These are phyloP conservation scores for Fusarium irregulare DNA, from an alignment of 2,329 filamentous ascomycete genomes.

Conservation along the genomic window DNA sequence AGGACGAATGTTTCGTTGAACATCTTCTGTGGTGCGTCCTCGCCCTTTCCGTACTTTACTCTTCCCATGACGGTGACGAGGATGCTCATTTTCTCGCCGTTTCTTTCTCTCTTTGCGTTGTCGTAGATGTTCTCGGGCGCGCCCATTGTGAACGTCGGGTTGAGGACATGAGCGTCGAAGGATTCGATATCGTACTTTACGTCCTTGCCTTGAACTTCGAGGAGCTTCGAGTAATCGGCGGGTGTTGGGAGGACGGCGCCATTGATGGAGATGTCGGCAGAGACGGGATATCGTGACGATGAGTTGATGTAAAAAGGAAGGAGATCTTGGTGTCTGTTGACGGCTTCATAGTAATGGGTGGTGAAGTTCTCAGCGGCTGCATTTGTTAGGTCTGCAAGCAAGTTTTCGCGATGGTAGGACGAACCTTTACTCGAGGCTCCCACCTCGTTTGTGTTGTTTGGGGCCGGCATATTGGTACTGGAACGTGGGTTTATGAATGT, in stretches of 20 bases:
- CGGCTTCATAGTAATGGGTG: conserved; percentile 78
- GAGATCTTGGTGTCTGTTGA: conserved; percentile 72
- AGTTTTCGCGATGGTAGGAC: background rate
- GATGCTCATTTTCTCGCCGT: conserved; percentile 72
- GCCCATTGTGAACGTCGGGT: conserved; percentile 70
- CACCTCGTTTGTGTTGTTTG: conserved; percentile 58
- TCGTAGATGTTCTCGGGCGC: conserved; percentile 60
- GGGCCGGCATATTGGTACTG: conserved; percentile 49
- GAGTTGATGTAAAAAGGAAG: conserved; percentile 76
- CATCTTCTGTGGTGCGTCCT: conserved; percentile 71
- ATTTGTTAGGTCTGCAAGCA: conserved; percentile 25
- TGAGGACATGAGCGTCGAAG: conserved; percentile 82
- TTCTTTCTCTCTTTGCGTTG: conserved; percentile 59
- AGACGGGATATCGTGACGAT: conserved; percentile 63
- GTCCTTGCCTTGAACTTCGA: conserved; percentile 69
- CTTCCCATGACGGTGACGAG: conserved; percentile 79
- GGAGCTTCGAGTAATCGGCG: conserved; percentile 73
- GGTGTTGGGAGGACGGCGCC: conserved; percentile 74
- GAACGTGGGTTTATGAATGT: background rate
- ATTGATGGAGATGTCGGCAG: conserved; percentile 82
- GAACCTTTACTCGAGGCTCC: conserved; percentile 61
- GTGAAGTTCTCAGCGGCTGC: conserved; percentile 78
- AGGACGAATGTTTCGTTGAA: conserved; percentile 87
- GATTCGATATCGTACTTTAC: conserved; percentile 79
- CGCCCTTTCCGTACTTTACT: conserved; percentile 74